Conservation (phyloP, 2,329 filamentous ascomycete species). For the Cercospora sesami region DNA sequence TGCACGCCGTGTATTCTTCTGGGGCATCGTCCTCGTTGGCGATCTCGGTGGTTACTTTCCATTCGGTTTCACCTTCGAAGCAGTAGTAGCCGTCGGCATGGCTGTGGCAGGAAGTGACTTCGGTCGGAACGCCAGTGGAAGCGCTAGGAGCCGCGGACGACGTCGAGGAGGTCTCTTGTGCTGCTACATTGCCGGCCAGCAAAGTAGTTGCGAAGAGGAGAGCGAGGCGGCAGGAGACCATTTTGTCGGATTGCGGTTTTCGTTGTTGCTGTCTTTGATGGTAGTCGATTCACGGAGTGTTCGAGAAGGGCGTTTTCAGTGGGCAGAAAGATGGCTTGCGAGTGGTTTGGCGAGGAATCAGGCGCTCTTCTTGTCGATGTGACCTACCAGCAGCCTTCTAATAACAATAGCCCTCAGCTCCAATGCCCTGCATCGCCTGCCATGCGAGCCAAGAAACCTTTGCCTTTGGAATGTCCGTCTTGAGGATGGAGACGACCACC, state of each 20-base stretch:
- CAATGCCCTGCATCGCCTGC: neutral
- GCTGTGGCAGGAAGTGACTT: conserved; percentile 7
- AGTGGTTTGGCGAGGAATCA: neutral
- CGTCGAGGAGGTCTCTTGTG: neutral
- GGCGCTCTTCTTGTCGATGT: neutral
- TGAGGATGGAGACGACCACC: neutral
- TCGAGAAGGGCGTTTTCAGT: neutral
- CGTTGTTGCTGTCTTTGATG: neutral
- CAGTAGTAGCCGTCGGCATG: conserved; percentile 12
- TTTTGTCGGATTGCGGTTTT: neutral
- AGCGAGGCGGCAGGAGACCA: neutral
- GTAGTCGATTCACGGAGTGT: neutral
- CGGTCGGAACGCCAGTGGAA: conserved; percentile 8
- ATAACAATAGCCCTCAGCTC: neutral
- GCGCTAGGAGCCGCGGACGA: neutral
- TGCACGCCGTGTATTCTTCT: neutral
- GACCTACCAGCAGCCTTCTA: neutral
- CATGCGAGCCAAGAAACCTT: neutral
- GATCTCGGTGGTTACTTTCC: conserved; percentile 7
- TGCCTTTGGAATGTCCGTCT: neutral
- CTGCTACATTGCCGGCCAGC: neutral
- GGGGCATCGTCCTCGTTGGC: neutral
- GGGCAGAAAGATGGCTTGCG: neutral
- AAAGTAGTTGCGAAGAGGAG: neutral
- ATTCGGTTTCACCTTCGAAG: conserved; percentile 11